Conservation (phyloP, 768 basidiomycete species). For the Phanerochaete carnosa region DNA sequence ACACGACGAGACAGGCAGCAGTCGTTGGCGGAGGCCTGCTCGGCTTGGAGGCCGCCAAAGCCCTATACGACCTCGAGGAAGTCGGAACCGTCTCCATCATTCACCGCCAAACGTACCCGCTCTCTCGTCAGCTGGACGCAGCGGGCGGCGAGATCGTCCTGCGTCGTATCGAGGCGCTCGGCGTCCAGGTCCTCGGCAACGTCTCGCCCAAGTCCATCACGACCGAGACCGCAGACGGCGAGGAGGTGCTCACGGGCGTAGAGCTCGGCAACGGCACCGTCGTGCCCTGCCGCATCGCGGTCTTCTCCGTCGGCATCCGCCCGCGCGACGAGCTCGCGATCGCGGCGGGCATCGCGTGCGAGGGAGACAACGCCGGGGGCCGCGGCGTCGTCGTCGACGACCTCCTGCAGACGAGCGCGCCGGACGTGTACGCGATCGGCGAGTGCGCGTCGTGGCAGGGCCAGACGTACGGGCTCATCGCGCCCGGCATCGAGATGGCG, state of each 20-base stretch:
- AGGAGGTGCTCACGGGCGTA: constrained; percentile 34
- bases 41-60: constrained; percentile 75
- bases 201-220: constrained; percentile 35
- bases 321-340: constrained; percentile 68
- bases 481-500: constrained; percentile 76
- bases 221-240: constrained; percentile 27
- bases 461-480: constrained; percentile 72
- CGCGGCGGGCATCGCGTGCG: constrained; percentile 46
- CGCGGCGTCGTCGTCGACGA: constrained; percentile 57
- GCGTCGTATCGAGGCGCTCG: constrained; percentile 55
- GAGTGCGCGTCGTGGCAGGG: constrained; percentile 71
- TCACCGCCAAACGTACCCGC: constrained; percentile 48
- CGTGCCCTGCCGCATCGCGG: constrained; percentile 50
- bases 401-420: constrained; percentile 49
- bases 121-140: constrained; percentile 56
- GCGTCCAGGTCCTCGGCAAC: constrained; percentile 51
- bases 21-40: constrained; percentile 71
- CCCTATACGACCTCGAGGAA: constrained; percentile 53
- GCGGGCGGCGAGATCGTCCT: constrained; percentile 60
- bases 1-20: constrained; percentile 31
- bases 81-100: constrained; percentile 49
- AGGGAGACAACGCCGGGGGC: constrained; percentile 32
- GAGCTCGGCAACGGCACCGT: constrained; percentile 44
- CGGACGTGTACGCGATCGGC: constrained; percentile 69
- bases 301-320: constrained; percentile 68